These are phyloP conservation scores for Mallotus nudiflorus DNA, from an alignment of 345 rosid genomes.

Conservation along the genomic window DNA sequence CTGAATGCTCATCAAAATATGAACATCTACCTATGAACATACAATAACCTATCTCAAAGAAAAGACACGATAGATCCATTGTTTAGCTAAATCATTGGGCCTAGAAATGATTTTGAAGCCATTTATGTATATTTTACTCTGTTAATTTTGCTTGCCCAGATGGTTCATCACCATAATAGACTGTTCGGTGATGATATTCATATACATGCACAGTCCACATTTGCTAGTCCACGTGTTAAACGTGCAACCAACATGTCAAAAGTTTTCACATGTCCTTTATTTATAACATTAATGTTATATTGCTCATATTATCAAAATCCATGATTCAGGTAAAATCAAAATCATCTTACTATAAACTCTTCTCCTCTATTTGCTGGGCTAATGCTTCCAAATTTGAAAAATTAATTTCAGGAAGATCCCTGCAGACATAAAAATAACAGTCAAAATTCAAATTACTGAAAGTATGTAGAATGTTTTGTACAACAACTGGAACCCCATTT, in stretches of 20 bases:
- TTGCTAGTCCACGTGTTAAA: not conserved
- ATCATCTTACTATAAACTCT: constrained; percentile 42
- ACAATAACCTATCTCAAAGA: too few relatives aligned
- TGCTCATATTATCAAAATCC: not conserved
- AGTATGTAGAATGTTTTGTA: not conserved
- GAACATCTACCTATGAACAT: too few relatives aligned
- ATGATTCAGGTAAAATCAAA: not conserved
- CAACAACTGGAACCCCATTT: not conserved
- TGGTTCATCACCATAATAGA: not conserved
- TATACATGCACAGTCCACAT: not conserved
- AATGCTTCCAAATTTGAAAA: constrained; percentile 34
- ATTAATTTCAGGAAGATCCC: constrained; percentile 38
- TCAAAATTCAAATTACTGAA: constrained; percentile 14
- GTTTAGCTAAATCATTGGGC: too few relatives aligned
- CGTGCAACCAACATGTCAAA: not conserved
- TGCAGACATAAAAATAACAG: constrained; percentile 23
- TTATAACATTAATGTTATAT: not conserved
- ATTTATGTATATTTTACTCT: too few relatives aligned
- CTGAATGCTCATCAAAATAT: not conserved
- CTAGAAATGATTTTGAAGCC: too few relatives aligned
- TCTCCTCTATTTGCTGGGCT: constrained; percentile 35
- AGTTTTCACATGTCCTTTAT: not conserved
- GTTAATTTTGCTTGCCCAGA: not conserved
- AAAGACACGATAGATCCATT: too few relatives aligned
- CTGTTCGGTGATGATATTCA: not conserved